Evolutionary conservation across 768 basidiomycete species (phyloP), one percentile per base, ranked within the genome.

Genomic region (Cystobasidium ongulense): DNA sequence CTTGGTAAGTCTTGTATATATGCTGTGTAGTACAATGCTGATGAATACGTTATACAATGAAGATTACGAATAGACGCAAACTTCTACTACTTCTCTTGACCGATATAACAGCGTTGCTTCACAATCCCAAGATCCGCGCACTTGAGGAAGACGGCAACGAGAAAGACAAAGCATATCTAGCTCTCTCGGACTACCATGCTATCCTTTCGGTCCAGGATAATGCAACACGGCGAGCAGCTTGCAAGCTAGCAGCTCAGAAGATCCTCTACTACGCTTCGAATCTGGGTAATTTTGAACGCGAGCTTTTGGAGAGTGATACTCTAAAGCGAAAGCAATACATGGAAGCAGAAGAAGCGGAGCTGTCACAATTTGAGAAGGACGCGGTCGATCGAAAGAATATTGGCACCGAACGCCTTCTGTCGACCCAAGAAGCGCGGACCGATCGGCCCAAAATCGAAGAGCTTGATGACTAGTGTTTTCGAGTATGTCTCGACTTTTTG

Each of bases 241-340:
- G 35, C 54, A 52, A 25, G 33, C 54, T 71, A 21, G 68, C 68
- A 1, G 68, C 10, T 21, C 68, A 46, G 21, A 71, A 71, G 54
- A 27, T 71, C 15, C 54, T 71, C 13, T 71, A 53, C 53, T 71
- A 71, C 39, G 52, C 54, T 27, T 71, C 68, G 18, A 71, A 71
- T 31, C 54, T 71, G 10, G 31, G 23, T 23, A 23, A 29, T 17
- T 29, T 71, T 10, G 50, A 52, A 4, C n/a, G 68, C 18, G 38
- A 36, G 29, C 11, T 10, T 4, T 35, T 59, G 27, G 23, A 59
- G 21, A 31, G 11, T 27, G 57, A 27, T 5, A 23, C 23, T 29
- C 15, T 31, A 5, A 59, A 35, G 29, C 27, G 43, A 1, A 25
- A 27, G 13, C 25, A 21, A 2, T 25, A 27, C 13, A 29, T 67